Base-by-base conservation (phyloP, 441 rosid genomes). In the Mallotus japonicus region DNA sequence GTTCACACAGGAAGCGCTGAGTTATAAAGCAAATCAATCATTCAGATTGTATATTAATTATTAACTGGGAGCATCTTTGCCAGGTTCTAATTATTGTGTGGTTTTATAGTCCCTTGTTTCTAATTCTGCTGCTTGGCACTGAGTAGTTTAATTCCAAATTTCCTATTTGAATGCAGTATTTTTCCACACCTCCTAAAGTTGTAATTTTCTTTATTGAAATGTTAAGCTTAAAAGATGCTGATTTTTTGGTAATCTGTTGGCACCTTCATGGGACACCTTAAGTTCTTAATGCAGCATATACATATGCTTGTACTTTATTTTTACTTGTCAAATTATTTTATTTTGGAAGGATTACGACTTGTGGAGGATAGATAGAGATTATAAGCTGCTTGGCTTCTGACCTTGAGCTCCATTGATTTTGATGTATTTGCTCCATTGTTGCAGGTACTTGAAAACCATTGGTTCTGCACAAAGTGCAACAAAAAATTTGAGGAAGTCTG, bases 401-500 rank as follows among this genome's bases (percentile, higher is more conserved):
- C 53, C 20, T 44, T 4, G 42, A 57, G 55, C 59, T 57, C 57
- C 49, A 55, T n/a, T 37, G 62, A 46, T 70, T 67, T 68, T 65
- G 63, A 73, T 49, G 60, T 28, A 56, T 76, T 65, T 81, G 69
- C 55, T 59, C 22, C 65, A 64, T 69, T 67, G 19, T 77, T 77
- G 79, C 81, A 87, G 93, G 88, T 82, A 85, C 93, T 82, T 85
- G 82, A 89, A 63, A 61, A 72, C 78, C 47, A 58, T 74, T 74
- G 75, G 74, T 70, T 76, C 40, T 65, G 85, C 83, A 73, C 80
- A 59, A 61, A 54, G 79, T 67, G 88, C 78, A 71, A 73, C 32
- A 37, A 28, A 51, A 71, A 54, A 51, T 70, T 50, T 37, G 6
- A 37, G 71, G 64, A 69, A 65, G 78, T 72, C 50, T 40, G 72